These are phyloP conservation scores for Fennellomyces sp. DNA, from an alignment of 371 early-diverging fungal species.

Conservation along the genomic window DNA sequence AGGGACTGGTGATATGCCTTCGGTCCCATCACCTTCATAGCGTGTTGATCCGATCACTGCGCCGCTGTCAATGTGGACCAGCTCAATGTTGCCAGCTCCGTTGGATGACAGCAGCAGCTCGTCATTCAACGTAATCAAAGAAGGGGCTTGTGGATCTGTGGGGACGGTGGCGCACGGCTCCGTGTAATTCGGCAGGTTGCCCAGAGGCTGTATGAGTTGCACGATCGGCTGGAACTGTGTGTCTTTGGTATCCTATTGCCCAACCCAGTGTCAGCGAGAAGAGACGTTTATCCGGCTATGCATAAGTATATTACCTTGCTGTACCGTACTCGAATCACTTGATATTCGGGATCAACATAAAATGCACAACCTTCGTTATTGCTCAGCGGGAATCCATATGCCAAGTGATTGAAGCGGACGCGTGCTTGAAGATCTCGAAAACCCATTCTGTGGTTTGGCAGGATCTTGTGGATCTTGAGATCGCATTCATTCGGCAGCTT, in stretches of 20 bases:
- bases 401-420: constrained; percentile 71
- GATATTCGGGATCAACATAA: constrained; percentile 46
- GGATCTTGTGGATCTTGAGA: constrained; percentile 40
- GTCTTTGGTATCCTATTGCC: too few relatives aligned
- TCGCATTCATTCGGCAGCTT: constrained; percentile 27
- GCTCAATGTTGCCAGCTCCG: constrained; percentile 37
- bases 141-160: constrained; percentile 35
- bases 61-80: constrained; percentile 22
- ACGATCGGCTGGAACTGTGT: constrained; percentile 10
- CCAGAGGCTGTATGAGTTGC: constrained; percentile 26
- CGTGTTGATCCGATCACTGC: constrained; percentile 15
- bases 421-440: constrained; percentile 71
- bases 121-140: constrained; percentile 26
- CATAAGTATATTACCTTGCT: constrained; percentile 56
- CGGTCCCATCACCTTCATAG: constrained; percentile 38
- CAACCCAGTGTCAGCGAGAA: too few relatives aligned
- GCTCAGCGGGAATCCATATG: constrained; percentile 40
- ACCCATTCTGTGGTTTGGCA: constrained; percentile 25
- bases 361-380: constrained; percentile 30
- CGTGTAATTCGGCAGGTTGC: constrained; percentile 29
- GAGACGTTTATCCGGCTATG: too few relatives aligned
- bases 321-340: constrained; percentile 37
- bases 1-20: constrained; percentile 50
- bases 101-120: constrained; percentile 28
- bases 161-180: constrained; percentile 30